Conservation (phyloP, 768 basidiomycete species). For the Tulasnella sp. region DNA sequence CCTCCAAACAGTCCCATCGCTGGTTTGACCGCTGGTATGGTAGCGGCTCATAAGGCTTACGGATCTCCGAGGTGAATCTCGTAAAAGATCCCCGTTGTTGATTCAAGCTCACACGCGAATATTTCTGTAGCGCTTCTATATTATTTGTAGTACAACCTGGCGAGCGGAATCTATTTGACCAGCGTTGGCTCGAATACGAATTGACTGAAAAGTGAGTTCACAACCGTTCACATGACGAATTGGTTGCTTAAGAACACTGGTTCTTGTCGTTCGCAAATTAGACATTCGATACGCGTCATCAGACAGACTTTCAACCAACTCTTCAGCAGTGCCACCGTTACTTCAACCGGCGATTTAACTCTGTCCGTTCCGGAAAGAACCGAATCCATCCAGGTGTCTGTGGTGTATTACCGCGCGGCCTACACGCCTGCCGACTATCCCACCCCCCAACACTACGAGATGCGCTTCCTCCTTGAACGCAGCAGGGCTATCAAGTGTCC, state of each 20-base stretch:
- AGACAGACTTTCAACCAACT: constrained; percentile 70
- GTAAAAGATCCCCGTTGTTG: not conserved
- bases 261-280: constrained; percentile 25
- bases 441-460: constrained; percentile 47
- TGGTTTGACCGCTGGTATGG: constrained; percentile 63
- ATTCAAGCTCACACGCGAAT: not conserved
- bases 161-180: constrained; percentile 93
- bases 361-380: constrained; percentile 27
- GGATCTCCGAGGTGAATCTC: constrained; percentile 36
- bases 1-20: constrained; percentile 61
- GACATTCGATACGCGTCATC: constrained; percentile 60
- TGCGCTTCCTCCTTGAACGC: constrained; percentile 66
- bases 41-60: constrained; percentile 68
- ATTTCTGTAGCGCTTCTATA: constrained; percentile 38
- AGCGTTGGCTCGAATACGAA: constrained; percentile 77
- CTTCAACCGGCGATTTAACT: constrained; percentile 22
- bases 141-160: constrained; percentile 81
- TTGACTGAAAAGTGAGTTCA: constrained; percentile 55
- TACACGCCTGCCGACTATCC: constrained; percentile 79
- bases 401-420: constrained; percentile 82
- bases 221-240: not conserved
- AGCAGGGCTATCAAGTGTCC: constrained; percentile 89
- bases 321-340: constrained; percentile 40
- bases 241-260: not conserved
- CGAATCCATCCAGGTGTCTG: constrained; percentile 54